Evolutionary conservation across 2,329 filamentous ascomycete genomes (phyloP).

Genomic region (Parastagonospora nodorum): DNA sequence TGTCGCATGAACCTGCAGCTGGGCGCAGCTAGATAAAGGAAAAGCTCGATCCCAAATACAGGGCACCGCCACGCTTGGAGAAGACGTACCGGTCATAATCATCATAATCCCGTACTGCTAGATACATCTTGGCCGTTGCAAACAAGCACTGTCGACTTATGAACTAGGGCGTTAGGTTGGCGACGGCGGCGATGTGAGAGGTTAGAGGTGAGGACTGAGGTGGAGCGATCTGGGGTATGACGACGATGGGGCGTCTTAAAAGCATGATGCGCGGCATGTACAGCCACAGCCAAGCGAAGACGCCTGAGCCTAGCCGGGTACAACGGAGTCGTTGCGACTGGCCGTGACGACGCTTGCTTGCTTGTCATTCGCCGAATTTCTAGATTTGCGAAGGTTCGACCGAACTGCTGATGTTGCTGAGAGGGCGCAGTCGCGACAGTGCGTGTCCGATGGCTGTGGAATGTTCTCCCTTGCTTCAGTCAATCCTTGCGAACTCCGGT

Average conservation of each 20-base stretch:
- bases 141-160: conserved; percentile 2
- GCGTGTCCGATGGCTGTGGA: background rate
- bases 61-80: conserved; percentile 11
- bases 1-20: background rate
- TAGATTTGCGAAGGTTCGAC: conserved; percentile 1
- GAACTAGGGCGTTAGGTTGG: conserved; percentile 8
- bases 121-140: conserved; percentile 12
- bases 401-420: conserved; percentile 1
- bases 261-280: background rate
- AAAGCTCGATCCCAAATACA: background rate
- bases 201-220: conserved; percentile 6
- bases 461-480: background rate
- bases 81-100: conserved; percentile 27
- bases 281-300: conserved; percentile 3
- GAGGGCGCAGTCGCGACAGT: background rate
- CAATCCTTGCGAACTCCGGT: background rate
- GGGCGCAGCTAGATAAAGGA: background rate
- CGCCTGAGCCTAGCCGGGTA: conserved; percentile 1
- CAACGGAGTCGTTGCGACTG: conserved; percentile 2
- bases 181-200: conserved; percentile 8
- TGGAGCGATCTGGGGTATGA: conserved; percentile 14
- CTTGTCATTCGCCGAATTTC: background rate
- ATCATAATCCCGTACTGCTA: conserved; percentile 27
- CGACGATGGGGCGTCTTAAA: conserved; percentile 9
- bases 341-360: conserved; percentile 1